phyloP scores from a whole-genome alignment of 257 asterid genomes.

The Voacanga thouarsii region DNA sequence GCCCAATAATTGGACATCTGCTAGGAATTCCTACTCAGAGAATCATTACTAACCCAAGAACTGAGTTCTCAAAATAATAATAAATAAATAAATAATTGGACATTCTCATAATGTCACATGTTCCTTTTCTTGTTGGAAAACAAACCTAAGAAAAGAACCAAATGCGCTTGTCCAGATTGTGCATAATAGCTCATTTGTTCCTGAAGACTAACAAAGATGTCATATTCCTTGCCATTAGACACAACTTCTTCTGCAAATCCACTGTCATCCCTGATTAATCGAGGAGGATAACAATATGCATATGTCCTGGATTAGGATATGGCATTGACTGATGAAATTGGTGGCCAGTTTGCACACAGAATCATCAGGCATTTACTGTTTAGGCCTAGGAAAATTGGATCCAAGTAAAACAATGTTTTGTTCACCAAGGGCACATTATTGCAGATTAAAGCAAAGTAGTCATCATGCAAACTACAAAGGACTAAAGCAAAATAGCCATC shows the following conservation, averaged over 20 bases:
- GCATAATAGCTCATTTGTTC: too few relatives aligned
- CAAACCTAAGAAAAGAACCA: too few relatives aligned
- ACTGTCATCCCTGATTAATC: background rate
- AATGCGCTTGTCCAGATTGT: too few relatives aligned
- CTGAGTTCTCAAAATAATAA: too few relatives aligned
- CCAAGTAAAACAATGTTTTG: background rate
- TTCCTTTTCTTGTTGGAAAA: too few relatives aligned
- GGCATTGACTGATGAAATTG: background rate
- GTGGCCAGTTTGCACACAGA: background rate
- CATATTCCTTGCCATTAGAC: too few relatives aligned
- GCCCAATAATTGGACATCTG: conserved; percentile 62
- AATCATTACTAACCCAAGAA: conserved; percentile 76
- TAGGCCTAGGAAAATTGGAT: too few relatives aligned
- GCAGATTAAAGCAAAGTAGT: background rate
- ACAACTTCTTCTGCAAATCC: background rate
- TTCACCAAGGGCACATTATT: background rate
- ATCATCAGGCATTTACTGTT: background rate
- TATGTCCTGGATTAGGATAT: background rate
- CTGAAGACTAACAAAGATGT: too few relatives aligned
- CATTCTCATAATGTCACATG: too few relatives aligned
- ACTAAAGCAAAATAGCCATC: background rate
- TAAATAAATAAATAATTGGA: too few relatives aligned
- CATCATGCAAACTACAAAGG: background rate
- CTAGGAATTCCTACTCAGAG: conserved; percentile 96
- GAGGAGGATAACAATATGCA: background rate